Evolutionary conservation across 495 filamentous ascomycete genomes (phyloP), one percentile per base, ranked within the genome.

Genomic region (Pyronema domesticum): DNA sequence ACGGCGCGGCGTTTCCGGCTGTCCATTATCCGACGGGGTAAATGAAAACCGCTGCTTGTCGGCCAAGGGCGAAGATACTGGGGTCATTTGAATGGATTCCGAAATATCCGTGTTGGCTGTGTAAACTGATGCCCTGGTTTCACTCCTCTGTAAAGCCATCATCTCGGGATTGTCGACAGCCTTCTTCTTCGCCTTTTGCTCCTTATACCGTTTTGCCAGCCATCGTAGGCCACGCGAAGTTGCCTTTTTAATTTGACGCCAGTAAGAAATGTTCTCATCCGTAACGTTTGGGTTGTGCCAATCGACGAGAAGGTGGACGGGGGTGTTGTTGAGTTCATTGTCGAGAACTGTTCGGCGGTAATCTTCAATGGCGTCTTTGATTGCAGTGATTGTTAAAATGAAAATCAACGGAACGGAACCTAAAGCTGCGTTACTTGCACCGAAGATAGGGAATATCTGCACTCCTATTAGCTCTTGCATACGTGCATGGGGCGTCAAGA

Each of bases 301-400:
- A 54, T 87, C 83, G 0, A 86, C 69, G 33, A 99, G 71, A 33
- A 89, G 77, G 69, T 99, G 89, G 11, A 95, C 85, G 0, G 89
- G 83, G 11, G 93, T 89, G 61, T 99, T 95, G 71, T 99, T 99
- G 51, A 99, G 75, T 62, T 94, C 85, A 55, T 81, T 94, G 65
- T 99, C 93, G 15, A 94, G 80, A 18, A 87, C 75, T 1, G 88
- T 95, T 68, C 93, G 77, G 55, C 93, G 79, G 74, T 86, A 95
- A 73, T 99, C 93, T 69, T 99, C 93, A 58, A 96, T 85, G n/a
- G 82, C 91, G 65, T 99, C 93, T 70, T 96, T 99, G 61, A 95
- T 71, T 4, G 85, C 80, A 7, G 93, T 99, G 46, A 96, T 75
- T 57, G 80, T 71, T n/a, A 99, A 71, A 68, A 99, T 99, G 60